phyloP scores from a whole-genome alignment of 495 filamentous ascomycete species.

The Apodospora peruviana region DNA sequence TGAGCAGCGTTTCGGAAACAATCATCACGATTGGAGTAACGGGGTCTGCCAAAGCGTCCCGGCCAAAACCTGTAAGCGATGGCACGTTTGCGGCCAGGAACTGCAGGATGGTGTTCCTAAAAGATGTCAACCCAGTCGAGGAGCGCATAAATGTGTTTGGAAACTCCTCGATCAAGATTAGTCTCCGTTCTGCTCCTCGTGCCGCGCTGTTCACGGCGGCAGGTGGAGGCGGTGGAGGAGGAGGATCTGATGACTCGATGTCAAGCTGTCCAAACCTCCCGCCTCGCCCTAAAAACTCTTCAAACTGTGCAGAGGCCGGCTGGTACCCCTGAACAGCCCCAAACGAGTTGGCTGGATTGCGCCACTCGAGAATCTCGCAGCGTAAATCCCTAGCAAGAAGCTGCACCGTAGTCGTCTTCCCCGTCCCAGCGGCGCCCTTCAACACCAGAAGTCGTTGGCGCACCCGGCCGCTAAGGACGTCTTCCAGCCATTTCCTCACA shows the following conservation, averaged over 20 bases:
- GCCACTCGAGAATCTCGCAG: slow-evolving; percentile 83
- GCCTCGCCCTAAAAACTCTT: slow-evolving; percentile 79
- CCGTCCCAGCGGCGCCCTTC: slow-evolving; percentile 86
- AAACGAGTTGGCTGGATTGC: slow-evolving; percentile 64
- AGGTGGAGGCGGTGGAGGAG: slow-evolving; percentile 9
- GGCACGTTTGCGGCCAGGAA: slow-evolving; percentile 62
- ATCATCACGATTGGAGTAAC: slow-evolving; percentile 79
- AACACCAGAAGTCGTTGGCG: slow-evolving; percentile 71
- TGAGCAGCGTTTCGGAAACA: slow-evolving; percentile 79
- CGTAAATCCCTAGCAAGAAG: slow-evolving; percentile 66
- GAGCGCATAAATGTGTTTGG: slow-evolving; percentile 72
- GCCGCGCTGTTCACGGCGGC: not conserved
- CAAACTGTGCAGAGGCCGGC: slow-evolving; percentile 71
- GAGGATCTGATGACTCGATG: slow-evolving; percentile 34
- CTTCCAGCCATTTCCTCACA: slow-evolving; percentile 74
- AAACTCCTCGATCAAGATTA: slow-evolving; percentile 92
- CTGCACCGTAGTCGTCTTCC: slow-evolving; percentile 83
- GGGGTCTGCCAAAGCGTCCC: slow-evolving; percentile 24
- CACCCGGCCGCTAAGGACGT: slow-evolving; percentile 59
- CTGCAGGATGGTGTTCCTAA: slow-evolving; percentile 67
- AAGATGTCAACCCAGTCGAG: slow-evolving; percentile 62
- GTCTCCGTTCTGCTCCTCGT: slow-evolving; percentile 25
- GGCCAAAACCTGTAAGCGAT: slow-evolving; percentile 31
- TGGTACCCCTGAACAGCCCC: slow-evolving; percentile 45
- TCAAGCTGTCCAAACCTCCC: slow-evolving; percentile 75